phyloP scores from a whole-genome alignment of 345 rosid species.

The Iberis pinnata region DNA sequence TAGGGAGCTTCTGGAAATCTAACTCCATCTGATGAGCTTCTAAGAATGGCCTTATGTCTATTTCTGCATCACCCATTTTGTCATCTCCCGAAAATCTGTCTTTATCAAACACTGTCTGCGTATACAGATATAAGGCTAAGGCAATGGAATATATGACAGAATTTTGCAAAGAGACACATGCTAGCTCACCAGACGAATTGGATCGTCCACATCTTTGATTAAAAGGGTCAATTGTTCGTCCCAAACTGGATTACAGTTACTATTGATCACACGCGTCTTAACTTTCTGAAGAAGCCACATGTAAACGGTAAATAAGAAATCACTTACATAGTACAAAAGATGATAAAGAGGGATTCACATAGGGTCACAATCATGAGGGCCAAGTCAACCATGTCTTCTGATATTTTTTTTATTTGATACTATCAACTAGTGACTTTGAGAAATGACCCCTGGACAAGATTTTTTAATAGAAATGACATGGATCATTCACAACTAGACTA shows the following conservation, averaged over 20 bases:
- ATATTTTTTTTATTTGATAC: background rate
- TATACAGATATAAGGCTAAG: slow-evolving; percentile 11
- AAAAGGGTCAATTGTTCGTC: slow-evolving; percentile 41
- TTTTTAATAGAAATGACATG: background rate
- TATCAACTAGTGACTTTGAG: background rate
- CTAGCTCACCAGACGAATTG: slow-evolving; percentile 53
- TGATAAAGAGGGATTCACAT: background rate
- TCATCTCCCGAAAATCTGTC: slow-evolving; percentile 67
- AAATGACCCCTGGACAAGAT: background rate
- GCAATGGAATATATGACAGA: no score
- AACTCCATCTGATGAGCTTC: slow-evolving; percentile 52
- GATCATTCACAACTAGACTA: background rate
- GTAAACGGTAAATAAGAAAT: background rate
- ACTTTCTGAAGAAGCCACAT: slow-evolving; percentile 41
- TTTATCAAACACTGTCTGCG: slow-evolving; percentile 71
- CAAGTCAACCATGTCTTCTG: background rate
- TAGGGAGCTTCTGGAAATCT: slow-evolving; percentile 43
- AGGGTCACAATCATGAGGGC: background rate
- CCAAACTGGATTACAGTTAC: slow-evolving; percentile 75
- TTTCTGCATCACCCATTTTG: slow-evolving; percentile 16
- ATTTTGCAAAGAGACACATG: background rate
- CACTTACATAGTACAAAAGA: background rate
- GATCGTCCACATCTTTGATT: slow-evolving; percentile 41
- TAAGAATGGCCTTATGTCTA: slow-evolving; percentile 35
- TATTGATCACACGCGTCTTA: slow-evolving; percentile 66